Evolutionary conservation across 202 grass and related monocot species (phyloP).

Genomic region (Schoenoplectus triqueter): DNA sequence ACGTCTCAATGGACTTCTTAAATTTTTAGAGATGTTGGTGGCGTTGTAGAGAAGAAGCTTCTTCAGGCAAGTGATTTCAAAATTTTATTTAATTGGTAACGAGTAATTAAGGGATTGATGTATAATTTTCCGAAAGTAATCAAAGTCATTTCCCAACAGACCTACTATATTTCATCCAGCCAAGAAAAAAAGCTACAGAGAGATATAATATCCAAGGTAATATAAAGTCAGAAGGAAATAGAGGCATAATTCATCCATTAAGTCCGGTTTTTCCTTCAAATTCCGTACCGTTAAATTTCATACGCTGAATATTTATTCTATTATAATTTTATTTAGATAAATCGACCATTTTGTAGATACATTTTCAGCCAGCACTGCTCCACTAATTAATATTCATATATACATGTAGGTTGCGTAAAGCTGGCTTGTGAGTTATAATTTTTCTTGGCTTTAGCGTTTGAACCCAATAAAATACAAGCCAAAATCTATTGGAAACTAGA

Average conservation of each 20-base stretch:
- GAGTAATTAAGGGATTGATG: not conserved
- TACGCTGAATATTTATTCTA: not conserved
- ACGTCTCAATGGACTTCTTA: not conserved
- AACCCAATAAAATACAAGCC: too few relatives aligned
- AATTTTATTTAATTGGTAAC: not conserved
- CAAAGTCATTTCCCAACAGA: not conserved
- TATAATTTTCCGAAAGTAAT: not conserved
- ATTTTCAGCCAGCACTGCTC: not conserved
- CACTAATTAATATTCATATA: conserved; percentile 6
- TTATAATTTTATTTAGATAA: not conserved
- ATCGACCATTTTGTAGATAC: not conserved
- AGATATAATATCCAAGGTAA: not conserved
- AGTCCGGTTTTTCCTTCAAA: not conserved
- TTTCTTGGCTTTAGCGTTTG: not conserved
- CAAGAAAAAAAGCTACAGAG: not conserved
- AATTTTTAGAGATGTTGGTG: conserved; percentile 1
- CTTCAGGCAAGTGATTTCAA: not conserved
- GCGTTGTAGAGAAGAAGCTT: not conserved
- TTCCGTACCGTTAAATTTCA: not conserved
- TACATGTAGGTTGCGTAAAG: not conserved
- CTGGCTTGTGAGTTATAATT: not conserved
- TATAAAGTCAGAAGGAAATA: not conserved
- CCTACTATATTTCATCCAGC: not conserved
- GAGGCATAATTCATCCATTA: not conserved
- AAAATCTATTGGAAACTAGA: too few relatives aligned